Percentiles rank a stretch among this genome's conserved stretches.
Conservation (phyloP, 768 basidiomycete species). For the Mycena kentingensis region DNA sequence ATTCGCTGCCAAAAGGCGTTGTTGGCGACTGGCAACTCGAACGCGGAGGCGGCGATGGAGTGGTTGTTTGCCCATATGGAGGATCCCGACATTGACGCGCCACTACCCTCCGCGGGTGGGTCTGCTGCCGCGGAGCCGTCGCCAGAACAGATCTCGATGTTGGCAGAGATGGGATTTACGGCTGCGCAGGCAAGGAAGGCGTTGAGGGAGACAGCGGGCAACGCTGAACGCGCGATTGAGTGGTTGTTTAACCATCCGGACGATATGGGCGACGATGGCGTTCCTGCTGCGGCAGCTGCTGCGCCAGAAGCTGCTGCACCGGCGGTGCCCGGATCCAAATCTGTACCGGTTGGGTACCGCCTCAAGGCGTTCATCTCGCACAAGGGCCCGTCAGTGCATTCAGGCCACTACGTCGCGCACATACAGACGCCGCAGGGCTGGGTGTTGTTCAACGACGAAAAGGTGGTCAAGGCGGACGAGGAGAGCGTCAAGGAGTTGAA, state of each 20-base stretch:
- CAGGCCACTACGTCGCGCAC: conserved; percentile 91
- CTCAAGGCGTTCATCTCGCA: conserved; percentile 96
- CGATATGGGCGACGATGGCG: conserved; percentile 67
- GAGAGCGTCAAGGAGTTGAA: conserved; percentile 82
- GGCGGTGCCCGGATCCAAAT: conserved; percentile 48
- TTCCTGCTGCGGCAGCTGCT: conserved; percentile 27
- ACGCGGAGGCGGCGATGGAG: conserved; percentile 85
- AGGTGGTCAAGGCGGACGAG: conserved; percentile 86
- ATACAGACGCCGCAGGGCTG: conserved; percentile 63
- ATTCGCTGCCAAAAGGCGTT: conserved; percentile 89
- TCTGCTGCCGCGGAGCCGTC: conserved; percentile 55
- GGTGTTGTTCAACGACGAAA: conserved; percentile 96
- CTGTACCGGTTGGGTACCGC: conserved; percentile 73
- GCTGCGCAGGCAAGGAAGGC: conserved; percentile 82
- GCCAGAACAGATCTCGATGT: conserved; percentile 67
- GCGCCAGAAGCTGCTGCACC: conserved; percentile 17
- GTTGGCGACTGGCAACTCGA: conserved; percentile 78
- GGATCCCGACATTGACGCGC: conserved; percentile 89
- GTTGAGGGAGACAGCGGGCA: conserved; percentile 77
- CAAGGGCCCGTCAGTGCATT: conserved; percentile 94
- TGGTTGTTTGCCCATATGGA: conserved; percentile 97
- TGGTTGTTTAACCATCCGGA: conserved; percentile 96
- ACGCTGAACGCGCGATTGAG: conserved; percentile 86
- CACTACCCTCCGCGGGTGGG: conserved; percentile 47
- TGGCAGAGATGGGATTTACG: conserved; percentile 94